These are phyloP conservation scores for Hypholoma fasciculare DNA, from an alignment of 768 basidiomycete genomes.

Conservation along the genomic window DNA sequence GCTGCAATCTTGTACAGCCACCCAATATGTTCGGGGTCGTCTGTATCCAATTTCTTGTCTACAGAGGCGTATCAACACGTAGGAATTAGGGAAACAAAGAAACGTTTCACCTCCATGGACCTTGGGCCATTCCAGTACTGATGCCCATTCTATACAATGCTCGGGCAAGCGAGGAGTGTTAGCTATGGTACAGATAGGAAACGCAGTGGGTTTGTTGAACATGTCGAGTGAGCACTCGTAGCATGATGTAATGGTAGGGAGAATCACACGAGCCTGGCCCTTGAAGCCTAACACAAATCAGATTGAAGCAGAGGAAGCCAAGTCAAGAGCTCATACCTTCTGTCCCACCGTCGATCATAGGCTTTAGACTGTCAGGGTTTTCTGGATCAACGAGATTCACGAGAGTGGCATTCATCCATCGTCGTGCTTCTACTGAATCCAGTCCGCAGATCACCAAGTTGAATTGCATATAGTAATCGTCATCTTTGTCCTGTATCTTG, in stretches of 20 bases:
- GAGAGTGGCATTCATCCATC: slow-evolving; percentile 99
- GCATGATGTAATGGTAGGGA: slow-evolving; percentile 93
- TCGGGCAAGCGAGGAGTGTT: slow-evolving; percentile 98
- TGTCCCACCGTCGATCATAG: slow-evolving; percentile 97
- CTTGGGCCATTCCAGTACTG: slow-evolving; percentile 97
- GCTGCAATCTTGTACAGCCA: slow-evolving; percentile 88
- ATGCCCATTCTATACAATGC: slow-evolving; percentile 99
- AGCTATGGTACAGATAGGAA: slow-evolving; percentile 98
- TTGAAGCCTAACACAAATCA: slow-evolving; percentile 75
- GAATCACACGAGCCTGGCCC: slow-evolving; percentile 95
- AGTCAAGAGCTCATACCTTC: slow-evolving; percentile 62
- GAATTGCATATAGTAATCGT: slow-evolving; percentile 95
- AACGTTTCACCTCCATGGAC: slow-evolving; percentile 72
- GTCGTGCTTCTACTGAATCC: slow-evolving; percentile 94
- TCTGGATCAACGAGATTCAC: slow-evolving; percentile 95
- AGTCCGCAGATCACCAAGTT: slow-evolving; percentile 96
- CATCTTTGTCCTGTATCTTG: slow-evolving; percentile 97
- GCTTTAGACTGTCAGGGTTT: slow-evolving; percentile 90
- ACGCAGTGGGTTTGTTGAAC: slow-evolving; percentile 95
- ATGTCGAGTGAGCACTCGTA: slow-evolving; percentile 99
- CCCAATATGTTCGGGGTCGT: slow-evolving; percentile 94
- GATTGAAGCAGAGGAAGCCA: background rate
- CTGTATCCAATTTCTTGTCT: slow-evolving; percentile 97
- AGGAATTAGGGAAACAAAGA: background rate
- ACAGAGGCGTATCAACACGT: slow-evolving; percentile 4